A percentile compares a stretch with the other conserved stretches of the same genome.
phyloP scores from a whole-genome alignment of 345 rosid species.

The Salix udensis region DNA sequence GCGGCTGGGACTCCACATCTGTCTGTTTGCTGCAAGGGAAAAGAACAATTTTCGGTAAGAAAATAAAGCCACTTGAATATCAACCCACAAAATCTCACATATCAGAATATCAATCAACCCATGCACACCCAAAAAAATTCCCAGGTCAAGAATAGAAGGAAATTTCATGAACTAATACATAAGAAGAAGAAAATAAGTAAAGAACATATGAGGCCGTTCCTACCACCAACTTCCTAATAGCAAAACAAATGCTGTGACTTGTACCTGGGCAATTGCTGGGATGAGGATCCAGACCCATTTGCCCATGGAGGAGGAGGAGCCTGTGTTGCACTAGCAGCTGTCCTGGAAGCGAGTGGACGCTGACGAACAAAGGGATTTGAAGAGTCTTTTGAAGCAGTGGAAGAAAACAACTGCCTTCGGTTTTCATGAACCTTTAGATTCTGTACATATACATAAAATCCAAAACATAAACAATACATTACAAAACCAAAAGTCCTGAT shows the following conservation, averaged over 20 bases:
- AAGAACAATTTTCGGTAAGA: neutral
- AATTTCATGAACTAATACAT: neutral
- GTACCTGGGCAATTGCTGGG: constrained; percentile 48
- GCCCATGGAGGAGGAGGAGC: constrained; percentile 66
- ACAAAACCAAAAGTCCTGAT: neutral
- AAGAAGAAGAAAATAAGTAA: neutral
- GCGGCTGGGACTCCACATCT: constrained; percentile 58
- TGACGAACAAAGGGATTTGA: constrained; percentile 76
- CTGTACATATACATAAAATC: constrained; percentile 31
- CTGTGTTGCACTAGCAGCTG: constrained; percentile 45
- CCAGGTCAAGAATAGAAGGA: neutral
- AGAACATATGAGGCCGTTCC: neutral
- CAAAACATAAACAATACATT: neutral
- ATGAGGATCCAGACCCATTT: constrained; percentile 49
- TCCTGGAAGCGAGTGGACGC: constrained; percentile 63
- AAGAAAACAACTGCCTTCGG: constrained; percentile 73
- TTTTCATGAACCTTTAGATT: constrained; percentile 74
- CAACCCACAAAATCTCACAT: neutral
- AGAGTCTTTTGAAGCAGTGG: constrained; percentile 59
- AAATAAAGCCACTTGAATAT: neutral
- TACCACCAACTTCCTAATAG: neutral
- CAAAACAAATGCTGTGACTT: neutral
- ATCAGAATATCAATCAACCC: neutral
- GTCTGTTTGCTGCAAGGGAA: constrained; percentile 43
- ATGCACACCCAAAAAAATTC: neutral